phyloP scores from a whole-genome alignment of 805 yeast species.

The Candida sonorensis region DNA sequence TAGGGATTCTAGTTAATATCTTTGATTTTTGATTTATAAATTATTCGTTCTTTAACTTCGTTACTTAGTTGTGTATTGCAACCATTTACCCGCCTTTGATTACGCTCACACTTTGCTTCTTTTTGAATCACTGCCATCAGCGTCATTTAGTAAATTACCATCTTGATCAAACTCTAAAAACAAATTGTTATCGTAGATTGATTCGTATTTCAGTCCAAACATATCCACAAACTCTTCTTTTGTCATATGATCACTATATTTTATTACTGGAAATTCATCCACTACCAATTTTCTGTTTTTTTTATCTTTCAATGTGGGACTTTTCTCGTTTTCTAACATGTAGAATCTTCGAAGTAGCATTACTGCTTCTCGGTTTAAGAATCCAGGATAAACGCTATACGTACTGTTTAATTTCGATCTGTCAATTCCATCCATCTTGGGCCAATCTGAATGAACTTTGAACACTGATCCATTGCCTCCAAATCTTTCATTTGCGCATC shows the following conservation, averaged over 20 bases:
- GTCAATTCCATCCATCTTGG: conserved; percentile 1
- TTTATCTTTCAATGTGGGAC: conserved; percentile 76
- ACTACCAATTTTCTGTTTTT: conserved; percentile 55
- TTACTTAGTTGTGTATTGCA: too few species aligned
- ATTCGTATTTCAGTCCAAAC: conserved; percentile 37
- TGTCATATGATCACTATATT: conserved; percentile 47
- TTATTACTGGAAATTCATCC: conserved; percentile 53
- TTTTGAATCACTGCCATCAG: conserved; percentile 4
- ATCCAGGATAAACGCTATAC: conserved; percentile 68
- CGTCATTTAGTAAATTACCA: conserved; percentile 9
- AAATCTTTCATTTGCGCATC: conserved; percentile 91
- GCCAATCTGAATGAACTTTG: conserved; percentile 42
- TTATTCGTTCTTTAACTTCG: too few species aligned
- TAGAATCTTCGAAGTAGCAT: conserved; percentile 77
- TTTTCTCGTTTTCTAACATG: conserved; percentile 74
- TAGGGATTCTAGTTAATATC: too few species aligned
- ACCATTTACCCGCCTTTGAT: too few species aligned
- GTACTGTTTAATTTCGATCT: conserved; percentile 17
- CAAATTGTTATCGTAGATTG: conserved; percentile 18
- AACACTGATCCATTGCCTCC: conserved; percentile 95
- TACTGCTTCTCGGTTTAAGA: conserved; percentile 76
- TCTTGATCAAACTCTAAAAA: conserved; percentile 19
- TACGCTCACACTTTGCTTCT: conserved; percentile 1
- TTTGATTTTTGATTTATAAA: too few species aligned
- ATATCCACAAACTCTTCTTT: conserved; percentile 41